Percentiles rank a stretch among this genome's conserved stretches.
Evolutionary conservation across 768 basidiomycete genomes (phyloP).

Genomic region (Solioccasus polychromus): DNA sequence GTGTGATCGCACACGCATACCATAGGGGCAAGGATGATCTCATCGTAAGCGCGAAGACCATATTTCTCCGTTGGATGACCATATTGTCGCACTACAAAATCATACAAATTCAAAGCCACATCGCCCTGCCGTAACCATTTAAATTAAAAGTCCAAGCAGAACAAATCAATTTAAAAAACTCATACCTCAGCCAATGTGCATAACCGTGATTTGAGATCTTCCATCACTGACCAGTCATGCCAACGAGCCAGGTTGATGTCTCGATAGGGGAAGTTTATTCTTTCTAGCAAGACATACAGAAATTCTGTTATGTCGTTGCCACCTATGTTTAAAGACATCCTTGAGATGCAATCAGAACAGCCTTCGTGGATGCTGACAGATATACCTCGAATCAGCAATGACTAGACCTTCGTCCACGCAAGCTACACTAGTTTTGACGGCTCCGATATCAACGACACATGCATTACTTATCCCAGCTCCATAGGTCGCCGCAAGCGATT

Average conservation of each 20-base stretch:
- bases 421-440: constrained; percentile 76
- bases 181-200: constrained; percentile 88
- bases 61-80: constrained; percentile 81
- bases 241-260: constrained; percentile 72
- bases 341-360: constrained; percentile 21
- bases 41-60: constrained; percentile 88
- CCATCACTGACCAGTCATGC: constrained; percentile 90
- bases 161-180: constrained; percentile 19
- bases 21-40: constrained; percentile 92
- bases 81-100: constrained; percentile 82
- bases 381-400: constrained; percentile 80
- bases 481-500: constrained; percentile 90
- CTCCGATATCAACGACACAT: constrained; percentile 95
- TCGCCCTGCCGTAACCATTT: constrained; percentile 55
- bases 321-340: constrained; percentile 83
- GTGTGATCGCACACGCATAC: constrained; percentile 41
- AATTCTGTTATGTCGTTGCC: constrained; percentile 96
- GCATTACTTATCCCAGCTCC: constrained; percentile 94
- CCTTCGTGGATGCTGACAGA: neutral
- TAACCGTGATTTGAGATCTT: constrained; percentile 81
- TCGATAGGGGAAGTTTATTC: constrained; percentile 85
- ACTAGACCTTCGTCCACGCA: constrained; percentile 95
- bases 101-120: constrained; percentile 86
- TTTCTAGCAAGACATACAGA: constrained; percentile 71
- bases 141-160: constrained; percentile 3